A percentile compares a stretch with the other conserved stretches of the same genome.
Evolutionary conservation across 2,329 filamentous ascomycete species (phyloP).

Genomic region (Fusarium marasasianum): DNA sequence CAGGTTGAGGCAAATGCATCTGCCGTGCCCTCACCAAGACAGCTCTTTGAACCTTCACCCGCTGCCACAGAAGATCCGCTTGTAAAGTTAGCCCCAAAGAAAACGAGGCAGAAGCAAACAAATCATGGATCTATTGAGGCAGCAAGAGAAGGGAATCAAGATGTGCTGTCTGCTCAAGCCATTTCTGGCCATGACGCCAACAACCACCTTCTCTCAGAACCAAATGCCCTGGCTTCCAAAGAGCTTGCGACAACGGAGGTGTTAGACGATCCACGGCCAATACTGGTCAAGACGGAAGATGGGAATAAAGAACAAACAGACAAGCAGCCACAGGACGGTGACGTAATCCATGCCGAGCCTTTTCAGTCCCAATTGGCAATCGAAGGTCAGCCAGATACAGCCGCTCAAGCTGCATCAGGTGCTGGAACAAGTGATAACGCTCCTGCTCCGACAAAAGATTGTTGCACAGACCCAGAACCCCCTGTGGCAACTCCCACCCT

Average conservation of each 20-base stretch:
- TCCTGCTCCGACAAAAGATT: background rate
- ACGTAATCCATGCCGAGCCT: background rate
- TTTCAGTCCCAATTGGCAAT: background rate
- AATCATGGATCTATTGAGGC: background rate
- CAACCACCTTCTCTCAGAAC: background rate
- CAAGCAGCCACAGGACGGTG: background rate
- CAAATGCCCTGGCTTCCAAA: background rate
- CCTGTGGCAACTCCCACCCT: background rate
- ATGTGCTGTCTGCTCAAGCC: background rate
- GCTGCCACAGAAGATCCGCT: background rate
- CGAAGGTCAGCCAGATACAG: background rate
- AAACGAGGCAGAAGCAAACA: conserved; percentile 42
- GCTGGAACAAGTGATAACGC: background rate
- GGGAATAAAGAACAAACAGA: conserved; percentile 23
- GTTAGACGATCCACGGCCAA: background rate
- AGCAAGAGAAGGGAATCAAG: background rate
- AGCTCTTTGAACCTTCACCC: background rate
- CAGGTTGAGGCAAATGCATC: background rate
- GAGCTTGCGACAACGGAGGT: background rate
- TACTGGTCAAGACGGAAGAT: background rate
- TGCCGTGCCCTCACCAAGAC: background rate
- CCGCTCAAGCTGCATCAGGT: background rate
- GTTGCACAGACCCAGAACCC: background rate
- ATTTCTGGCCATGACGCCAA: background rate
- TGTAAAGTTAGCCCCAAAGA: conserved; percentile 37